Evolutionary conservation across 805 yeast genomes (phyloP).

Genomic region (Ogataea pilisensis): DNA sequence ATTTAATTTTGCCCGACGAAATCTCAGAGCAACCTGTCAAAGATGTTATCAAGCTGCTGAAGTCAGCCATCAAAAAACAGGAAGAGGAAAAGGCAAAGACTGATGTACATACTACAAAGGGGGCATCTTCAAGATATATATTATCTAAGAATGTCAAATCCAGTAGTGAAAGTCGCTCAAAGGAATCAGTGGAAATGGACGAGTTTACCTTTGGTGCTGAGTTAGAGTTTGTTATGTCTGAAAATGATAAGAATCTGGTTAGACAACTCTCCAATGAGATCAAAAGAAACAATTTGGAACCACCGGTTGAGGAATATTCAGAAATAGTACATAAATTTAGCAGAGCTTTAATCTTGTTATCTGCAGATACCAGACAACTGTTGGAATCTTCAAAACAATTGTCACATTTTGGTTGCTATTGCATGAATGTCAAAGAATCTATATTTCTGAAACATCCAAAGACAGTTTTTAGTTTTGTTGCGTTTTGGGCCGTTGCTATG

Average conservation of each 20-base stretch:
- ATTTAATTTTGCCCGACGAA: slow-evolving; percentile 26
- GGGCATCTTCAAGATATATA: slow-evolving; percentile 4
- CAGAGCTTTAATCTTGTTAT: slow-evolving; percentile 3
- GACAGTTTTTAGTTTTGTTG: slow-evolving; percentile 17
- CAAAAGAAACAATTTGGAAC: slow-evolving; percentile 1
- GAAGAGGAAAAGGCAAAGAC: slow-evolving; percentile 2
- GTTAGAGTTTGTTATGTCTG: not conserved
- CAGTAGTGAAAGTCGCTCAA: too few relatives aligned
- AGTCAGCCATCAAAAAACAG: slow-evolving; percentile 13
- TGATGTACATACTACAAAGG: not conserved
- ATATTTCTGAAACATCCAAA: slow-evolving; percentile 17
- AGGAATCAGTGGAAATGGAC: not conserved
- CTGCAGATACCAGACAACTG: slow-evolving; percentile 12
- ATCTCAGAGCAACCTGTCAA: slow-evolving; percentile 18
- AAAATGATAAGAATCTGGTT: slow-evolving; percentile 7
- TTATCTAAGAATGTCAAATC: slow-evolving; percentile 1
- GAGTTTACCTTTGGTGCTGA: not conserved
- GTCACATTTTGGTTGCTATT: slow-evolving; percentile 29
- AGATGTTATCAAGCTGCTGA: slow-evolving; percentile 14
- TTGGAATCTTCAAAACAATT: slow-evolving; percentile 21
- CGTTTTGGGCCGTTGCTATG: slow-evolving; percentile 26
- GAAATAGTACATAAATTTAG: slow-evolving; percentile 11
- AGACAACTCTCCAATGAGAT: slow-evolving; percentile 9
- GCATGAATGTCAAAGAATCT: slow-evolving; percentile 15
- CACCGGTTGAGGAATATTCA: slow-evolving; percentile 9